Evolutionary conservation across 345 rosid genomes (phyloP).

Genomic region (Citrus medica): DNA sequence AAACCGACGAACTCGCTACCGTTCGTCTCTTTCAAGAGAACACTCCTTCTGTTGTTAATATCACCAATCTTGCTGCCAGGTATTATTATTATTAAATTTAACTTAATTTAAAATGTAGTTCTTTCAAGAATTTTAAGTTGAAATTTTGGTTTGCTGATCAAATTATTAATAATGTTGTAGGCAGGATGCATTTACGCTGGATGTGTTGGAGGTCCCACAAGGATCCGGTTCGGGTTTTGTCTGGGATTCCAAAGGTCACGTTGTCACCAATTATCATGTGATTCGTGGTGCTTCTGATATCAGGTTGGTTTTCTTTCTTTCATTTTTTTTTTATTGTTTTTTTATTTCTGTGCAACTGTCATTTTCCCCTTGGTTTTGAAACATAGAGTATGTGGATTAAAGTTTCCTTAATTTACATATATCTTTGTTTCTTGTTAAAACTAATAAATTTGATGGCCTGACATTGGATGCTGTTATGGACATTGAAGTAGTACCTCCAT

Average conservation of each 20-base stretch:
- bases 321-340: neutral
- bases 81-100: conserved; percentile 1
- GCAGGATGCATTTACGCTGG: conserved; percentile 94
- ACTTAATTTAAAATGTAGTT: neutral
- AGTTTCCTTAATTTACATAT: neutral
- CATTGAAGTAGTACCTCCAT: neutral
- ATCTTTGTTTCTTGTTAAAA: neutral
- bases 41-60: conserved; percentile 95
- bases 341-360: neutral
- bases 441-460: neutral
- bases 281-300: conserved; percentile 98
- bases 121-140: neutral
- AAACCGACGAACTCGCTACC: conserved; percentile 84
- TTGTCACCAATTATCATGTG: conserved; percentile 93
- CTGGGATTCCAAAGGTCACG: conserved; percentile 80
- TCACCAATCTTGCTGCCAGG: conserved; percentile 91
- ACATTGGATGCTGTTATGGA: neutral
- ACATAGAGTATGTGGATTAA: neutral
- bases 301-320: conserved; percentile 42
- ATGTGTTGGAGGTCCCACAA: conserved; percentile 94
- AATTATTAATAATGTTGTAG: conserved; percentile 26
- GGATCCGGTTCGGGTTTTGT: conserved; percentile 97
- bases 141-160: neutral
- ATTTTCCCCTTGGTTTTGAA: neutral
- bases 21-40: conserved; percentile 90